These are phyloP conservation scores for Sphagnum tenellum DNA, from an alignment of 225 moss, liverwort and hornwort genomes.

Conservation along the genomic window DNA sequence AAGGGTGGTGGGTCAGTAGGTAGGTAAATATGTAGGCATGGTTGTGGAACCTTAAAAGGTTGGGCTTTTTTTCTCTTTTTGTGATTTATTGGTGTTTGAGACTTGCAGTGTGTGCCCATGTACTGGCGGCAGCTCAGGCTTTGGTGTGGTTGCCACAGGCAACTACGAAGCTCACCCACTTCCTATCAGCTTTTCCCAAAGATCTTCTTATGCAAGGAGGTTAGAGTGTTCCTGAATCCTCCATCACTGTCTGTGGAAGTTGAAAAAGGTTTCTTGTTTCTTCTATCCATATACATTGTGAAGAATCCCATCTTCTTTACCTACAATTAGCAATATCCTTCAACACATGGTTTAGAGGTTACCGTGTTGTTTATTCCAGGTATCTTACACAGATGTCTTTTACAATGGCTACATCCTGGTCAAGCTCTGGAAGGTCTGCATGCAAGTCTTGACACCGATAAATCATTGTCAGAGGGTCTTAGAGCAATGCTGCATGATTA, in stretches of 20 bases:
- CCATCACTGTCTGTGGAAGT: no score
- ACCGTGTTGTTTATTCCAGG: slow-evolving; percentile 5
- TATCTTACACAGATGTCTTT: slow-evolving; percentile 19
- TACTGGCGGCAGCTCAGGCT: slow-evolving; percentile 45
- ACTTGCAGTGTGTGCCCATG: slow-evolving; percentile 52
- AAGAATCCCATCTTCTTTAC: no score
- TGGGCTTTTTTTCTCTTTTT: no score
- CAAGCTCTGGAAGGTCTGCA: slow-evolving; percentile 8
- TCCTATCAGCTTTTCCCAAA: slow-evolving; percentile 60
- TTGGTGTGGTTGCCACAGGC: slow-evolving; percentile 36
- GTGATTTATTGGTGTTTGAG: no score
- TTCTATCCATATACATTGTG: background rate
- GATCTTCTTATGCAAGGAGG: slow-evolving; percentile 45
- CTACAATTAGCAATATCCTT: no score
- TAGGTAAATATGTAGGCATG: background rate
- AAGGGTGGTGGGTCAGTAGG: no score
- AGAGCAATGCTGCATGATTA: slow-evolving; percentile 47
- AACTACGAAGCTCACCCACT: slow-evolving; percentile 52
- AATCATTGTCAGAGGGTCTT: slow-evolving; percentile 62
- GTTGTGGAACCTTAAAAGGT: no score
- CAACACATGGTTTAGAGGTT: no score
- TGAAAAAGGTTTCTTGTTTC: background rate
- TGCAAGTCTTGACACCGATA: slow-evolving; percentile 25
- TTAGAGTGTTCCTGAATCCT: slow-evolving; percentile 12
- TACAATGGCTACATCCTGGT: slow-evolving; percentile 51